Percentiles rank a stretch among this genome's conserved stretches.
These are phyloP conservation scores for Cladosporium sp. DNA, from an alignment of 2,329 filamentous ascomycete genomes.

Conservation along the genomic window DNA sequence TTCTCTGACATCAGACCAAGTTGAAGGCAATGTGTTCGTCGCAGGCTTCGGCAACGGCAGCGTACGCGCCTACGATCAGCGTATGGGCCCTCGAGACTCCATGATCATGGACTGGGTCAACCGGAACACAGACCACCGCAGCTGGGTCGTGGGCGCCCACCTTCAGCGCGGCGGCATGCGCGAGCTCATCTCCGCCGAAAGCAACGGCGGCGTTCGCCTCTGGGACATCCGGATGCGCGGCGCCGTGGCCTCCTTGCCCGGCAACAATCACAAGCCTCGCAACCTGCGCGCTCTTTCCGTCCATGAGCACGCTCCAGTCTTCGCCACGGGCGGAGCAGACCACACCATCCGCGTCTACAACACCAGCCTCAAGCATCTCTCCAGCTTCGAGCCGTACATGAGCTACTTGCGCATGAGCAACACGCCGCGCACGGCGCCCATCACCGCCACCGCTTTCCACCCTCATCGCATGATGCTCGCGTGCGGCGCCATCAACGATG, in stretches of 20 bases:
- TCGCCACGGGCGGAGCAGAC: constrained; percentile 85
- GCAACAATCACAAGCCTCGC: constrained; percentile 59
- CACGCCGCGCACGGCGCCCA: constrained; percentile 60
- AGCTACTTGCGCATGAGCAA: constrained; percentile 42
- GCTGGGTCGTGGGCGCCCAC: constrained; percentile 94
- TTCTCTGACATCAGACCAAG: constrained; percentile 92
- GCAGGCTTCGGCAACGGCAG: constrained; percentile 95
- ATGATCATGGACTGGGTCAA: constrained; percentile 98
- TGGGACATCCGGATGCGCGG: constrained; percentile 80
- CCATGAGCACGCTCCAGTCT: constrained; percentile 94
- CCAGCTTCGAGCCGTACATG: constrained; percentile 82
- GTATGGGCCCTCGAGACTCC: constrained; percentile 66
- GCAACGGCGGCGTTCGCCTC: constrained; percentile 87
- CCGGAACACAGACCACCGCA: constrained; percentile 83
- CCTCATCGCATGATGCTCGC: constrained; percentile 90
- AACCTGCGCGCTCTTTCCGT: constrained; percentile 71
- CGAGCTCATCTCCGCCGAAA: constrained; percentile 83
- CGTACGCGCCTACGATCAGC: constrained; percentile 88
- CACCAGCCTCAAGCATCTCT: constrained; percentile 61
- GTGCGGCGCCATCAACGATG: constrained; percentile 78
- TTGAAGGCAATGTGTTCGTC: constrained; percentile 93
- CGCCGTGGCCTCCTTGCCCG: constrained; percentile 39
- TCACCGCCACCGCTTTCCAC: constrained; percentile 89
- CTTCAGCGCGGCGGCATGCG: constrained; percentile 93
- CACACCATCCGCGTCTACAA: constrained; percentile 92